Evolutionary conservation across 2,329 filamentous ascomycete species (phyloP), one percentile per base, ranked within the genome.

Genomic region (Chrysoporthe deuterocubensis): DNA sequence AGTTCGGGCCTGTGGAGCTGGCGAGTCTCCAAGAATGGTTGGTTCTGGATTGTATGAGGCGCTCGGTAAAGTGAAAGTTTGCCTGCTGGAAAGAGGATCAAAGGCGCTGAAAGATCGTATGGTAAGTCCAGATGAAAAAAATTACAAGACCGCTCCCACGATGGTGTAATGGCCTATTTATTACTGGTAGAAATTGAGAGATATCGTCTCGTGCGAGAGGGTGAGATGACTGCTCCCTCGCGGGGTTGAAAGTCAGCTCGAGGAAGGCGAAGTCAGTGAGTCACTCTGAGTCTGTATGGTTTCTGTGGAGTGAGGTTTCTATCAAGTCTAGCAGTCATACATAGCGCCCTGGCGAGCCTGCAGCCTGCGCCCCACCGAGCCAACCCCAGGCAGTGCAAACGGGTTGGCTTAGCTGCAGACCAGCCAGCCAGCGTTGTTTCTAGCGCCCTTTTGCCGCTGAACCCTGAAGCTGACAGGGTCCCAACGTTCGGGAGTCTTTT

Each of bases 21-120:
- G 14, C 21, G 26, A 40, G 26, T 5, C 5, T 6, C 13, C 13
- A 18, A 11, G 14, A 37, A 1, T 26, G 14, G 32, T 37, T 21
- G 21, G 21, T 26, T 26, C 26, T 26, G 26, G 26, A 26, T 26
- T 7, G 37, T 40, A 9, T 40, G 37, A 40, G 37, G 37, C 37
- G 37, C 37, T 60, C 11, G 2, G 58, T 16, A 9, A 60, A 46
- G 26, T 43, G 69, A 71, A 16, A 79, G 76, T 16, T 18, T 34
- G 50, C 26, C 11, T 16, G 50, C 7, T 21, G 50, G 11, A 3
- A 16, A 34, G 16, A 54, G 32, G 32, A 26, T 5, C 50, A 3
- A 54, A 16, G 4, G 26, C 26, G 8, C 50, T 2, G 26, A 34
- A 54, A 16, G 11, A 32, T 16, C 21, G 50, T 54, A 11, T 52